Evolutionary conservation across 202 grass and related monocot species (phyloP).

Genomic region (Musa balbisiana): DNA sequence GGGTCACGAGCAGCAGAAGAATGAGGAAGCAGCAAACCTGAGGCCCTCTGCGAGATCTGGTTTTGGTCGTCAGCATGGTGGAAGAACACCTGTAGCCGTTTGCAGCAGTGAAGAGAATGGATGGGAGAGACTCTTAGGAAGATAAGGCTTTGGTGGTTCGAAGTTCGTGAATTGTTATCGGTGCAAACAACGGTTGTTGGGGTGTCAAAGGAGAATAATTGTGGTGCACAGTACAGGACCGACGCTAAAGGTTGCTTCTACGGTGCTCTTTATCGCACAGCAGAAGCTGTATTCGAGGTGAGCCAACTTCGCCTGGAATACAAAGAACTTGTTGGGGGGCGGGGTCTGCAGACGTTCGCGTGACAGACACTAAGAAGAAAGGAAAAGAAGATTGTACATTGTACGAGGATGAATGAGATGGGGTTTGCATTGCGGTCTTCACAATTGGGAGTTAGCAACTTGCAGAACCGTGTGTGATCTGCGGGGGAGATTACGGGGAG

Average conservation of each 20-base stretch:
- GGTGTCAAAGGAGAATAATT: neutral
- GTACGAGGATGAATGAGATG: neutral
- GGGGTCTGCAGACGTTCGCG: too few species aligned
- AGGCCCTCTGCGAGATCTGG: neutral
- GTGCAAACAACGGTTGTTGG: neutral
- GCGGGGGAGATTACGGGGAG: neutral
- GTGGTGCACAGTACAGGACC: too few species aligned
- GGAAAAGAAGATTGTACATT: too few species aligned
- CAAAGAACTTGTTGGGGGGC: too few species aligned
- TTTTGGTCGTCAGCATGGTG: neutral
- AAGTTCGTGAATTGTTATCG: neutral
- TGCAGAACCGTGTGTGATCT: conserved; percentile 4
- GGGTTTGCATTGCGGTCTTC: neutral
- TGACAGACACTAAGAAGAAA: too few species aligned
- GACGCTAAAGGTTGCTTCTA: too few species aligned
- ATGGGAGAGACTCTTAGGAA: neutral
- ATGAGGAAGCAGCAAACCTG: conserved; percentile 14
- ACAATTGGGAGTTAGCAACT: too few species aligned
- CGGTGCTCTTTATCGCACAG: too few species aligned
- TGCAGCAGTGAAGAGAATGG: too few species aligned
- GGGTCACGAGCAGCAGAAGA: conserved; percentile 17
- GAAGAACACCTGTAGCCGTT: too few species aligned
- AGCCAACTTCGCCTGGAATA: too few species aligned
- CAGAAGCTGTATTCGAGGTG: too few species aligned
- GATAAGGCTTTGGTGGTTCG: neutral